Conservation (phyloP, 2,329 filamentous ascomycete genomes). For the Fusarium oligoseptatum region DNA sequence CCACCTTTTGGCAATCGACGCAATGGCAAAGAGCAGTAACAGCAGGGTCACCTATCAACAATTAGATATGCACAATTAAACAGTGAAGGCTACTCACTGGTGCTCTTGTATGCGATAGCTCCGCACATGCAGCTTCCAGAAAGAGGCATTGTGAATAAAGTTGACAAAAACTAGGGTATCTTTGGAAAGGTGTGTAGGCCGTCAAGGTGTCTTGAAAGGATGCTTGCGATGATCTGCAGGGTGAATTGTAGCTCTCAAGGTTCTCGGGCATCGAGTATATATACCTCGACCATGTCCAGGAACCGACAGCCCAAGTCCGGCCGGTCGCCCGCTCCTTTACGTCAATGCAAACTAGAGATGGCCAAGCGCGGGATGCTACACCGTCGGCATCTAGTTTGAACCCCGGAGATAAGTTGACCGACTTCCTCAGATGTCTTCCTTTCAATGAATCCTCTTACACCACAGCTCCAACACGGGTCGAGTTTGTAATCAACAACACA, state of each 20-base stretch:
- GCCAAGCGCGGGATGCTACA: not conserved
- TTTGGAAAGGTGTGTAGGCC: slow-evolving; percentile 14
- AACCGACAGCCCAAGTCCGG: not conserved
- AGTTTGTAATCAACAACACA: not conserved
- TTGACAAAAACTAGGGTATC: slow-evolving; percentile 17
- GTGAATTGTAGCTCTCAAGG: slow-evolving; percentile 36
- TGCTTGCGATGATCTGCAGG: slow-evolving; percentile 20
- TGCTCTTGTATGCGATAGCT: slow-evolving; percentile 51
- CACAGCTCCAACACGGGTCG: not conserved
- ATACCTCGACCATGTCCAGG: slow-evolving; percentile 17
- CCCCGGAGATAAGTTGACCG: not conserved
- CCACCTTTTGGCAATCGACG: slow-evolving; percentile 66
- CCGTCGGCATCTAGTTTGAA: slow-evolving; percentile 10
- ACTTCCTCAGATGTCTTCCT: not conserved
- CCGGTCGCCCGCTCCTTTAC: slow-evolving; percentile 4
- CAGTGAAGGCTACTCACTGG: slow-evolving; percentile 42
- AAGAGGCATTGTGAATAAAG: slow-evolving; percentile 35
- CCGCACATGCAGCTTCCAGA: slow-evolving; percentile 55
- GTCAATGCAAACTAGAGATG: not conserved
- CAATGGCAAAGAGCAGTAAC: slow-evolving; percentile 66
- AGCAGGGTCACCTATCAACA: slow-evolving; percentile 54
- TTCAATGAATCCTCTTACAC: not conserved
- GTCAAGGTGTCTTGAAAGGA: slow-evolving; percentile 32
- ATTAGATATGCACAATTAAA: not conserved
- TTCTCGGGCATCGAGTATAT: slow-evolving; percentile 39